Evolutionary conservation across 768 basidiomycete species (phyloP), one percentile per base, ranked within the genome.

Genomic region (Cystoderma amianthinum): DNA sequence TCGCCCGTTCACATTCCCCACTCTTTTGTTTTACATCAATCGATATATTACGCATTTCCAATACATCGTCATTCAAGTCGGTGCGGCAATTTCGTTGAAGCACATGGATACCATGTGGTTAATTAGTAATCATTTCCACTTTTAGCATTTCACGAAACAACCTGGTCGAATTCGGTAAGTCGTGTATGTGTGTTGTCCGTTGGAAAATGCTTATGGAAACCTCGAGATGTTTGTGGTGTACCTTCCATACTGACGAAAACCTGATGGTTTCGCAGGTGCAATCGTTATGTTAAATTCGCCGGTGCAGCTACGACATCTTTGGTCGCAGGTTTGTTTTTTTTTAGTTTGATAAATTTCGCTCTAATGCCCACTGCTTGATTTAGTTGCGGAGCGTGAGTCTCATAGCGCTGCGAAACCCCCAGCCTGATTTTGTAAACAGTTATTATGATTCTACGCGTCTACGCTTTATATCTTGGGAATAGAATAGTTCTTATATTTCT

Each of bases 41-140:
- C 50, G 53, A 5, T 54, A 54, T 42, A 44, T 54, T 20, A 54
- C 53, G 11, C 50, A 48, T 42, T 41, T 50, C 9, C 53, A 54
- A 47, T 54, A 46, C 21, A 54, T 55, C 23, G 41, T 55, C 2
- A 50, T 55, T 13, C 51, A 51, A 49, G 54, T 53, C 28, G 49
- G 51, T 49, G 36, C 40, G 51, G 15, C n/a, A n/a, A n/a, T n/a
- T n/a, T n/a, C n/a, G n/a, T n/a, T n/a, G n/a, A n/a, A n/a, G n/a
- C n/a, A n/a, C n/a, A n/a, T n/a, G n/a, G n/a, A n/a, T n/a, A n/a
- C n/a, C n/a, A n/a, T n/a, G n/a, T 24, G 25, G 11, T 23, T 11
- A 30, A 12, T 38, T 19, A 18, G 15, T 20, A 23, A 20, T 36
- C 20, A 19, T 20, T 12, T 46, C 10, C 10, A 19, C 11, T 21